Percentiles rank a stretch among this genome's conserved stretches.
phyloP scores from a whole-genome alignment of 257 asterid species.

The Solanum stenotomum region DNA sequence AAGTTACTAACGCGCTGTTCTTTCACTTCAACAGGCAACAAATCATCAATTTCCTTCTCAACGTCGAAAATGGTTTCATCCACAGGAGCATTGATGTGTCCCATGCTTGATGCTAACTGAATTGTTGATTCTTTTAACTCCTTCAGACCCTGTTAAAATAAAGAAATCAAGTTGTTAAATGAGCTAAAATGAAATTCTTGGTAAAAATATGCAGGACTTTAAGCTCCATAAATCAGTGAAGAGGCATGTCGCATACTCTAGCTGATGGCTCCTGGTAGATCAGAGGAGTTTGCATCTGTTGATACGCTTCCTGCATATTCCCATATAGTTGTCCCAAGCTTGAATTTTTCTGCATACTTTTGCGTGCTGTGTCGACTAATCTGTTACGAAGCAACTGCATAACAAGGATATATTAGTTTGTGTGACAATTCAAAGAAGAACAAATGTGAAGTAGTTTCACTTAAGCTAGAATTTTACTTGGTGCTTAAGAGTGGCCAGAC shows the following conservation, averaged over 20 bases:
- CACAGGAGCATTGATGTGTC: slow-evolving; percentile 64
- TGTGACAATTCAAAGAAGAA: neutral
- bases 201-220: neutral
- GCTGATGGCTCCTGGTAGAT: slow-evolving; percentile 59
- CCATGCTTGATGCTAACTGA: slow-evolving; percentile 73
- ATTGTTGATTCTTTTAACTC: slow-evolving; percentile 76
- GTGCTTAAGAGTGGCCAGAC: slow-evolving; percentile 85
- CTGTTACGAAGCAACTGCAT: slow-evolving; percentile 68
- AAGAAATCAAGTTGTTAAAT: neutral
- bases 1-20: slow-evolving; percentile 87
- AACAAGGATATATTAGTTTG: neutral
- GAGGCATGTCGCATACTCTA: slow-evolving; percentile 28
- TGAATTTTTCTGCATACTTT: slow-evolving; percentile 55
- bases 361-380: slow-evolving; percentile 57
- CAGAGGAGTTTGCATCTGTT: slow-evolving; percentile 82
- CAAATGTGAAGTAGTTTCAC: neutral
- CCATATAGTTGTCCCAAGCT: slow-evolving; percentile 78
- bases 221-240: neutral
- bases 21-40: slow-evolving; percentile 78
- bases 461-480: slow-evolving; percentile 35
- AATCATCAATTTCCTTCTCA: slow-evolving; percentile 77
- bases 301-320: slow-evolving; percentile 86
- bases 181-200: neutral
- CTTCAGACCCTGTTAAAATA: slow-evolving; percentile 55
- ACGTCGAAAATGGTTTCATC: slow-evolving; percentile 72